Evolutionary conservation across 495 filamentous ascomycete genomes (phyloP).

Genomic region (Saxispiralis lemnorum): DNA sequence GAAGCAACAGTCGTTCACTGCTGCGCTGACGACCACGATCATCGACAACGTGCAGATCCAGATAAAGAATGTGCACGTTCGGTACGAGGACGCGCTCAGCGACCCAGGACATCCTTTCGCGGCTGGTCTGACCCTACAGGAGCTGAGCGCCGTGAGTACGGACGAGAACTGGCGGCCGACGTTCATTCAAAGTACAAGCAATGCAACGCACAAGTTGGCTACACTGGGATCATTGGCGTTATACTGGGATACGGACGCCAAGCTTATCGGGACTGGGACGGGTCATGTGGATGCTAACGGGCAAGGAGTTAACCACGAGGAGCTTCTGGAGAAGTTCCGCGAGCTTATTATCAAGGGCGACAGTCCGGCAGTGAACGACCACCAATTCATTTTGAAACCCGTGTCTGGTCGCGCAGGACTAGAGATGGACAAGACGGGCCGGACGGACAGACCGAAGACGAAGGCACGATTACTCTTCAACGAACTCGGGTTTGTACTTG

Average conservation of each 20-base stretch:
- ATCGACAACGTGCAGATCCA: slow-evolving; percentile 94
- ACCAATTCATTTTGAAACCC: slow-evolving; percentile 89
- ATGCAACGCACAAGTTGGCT: slow-evolving; percentile 79
- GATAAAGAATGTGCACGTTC: slow-evolving; percentile 92
- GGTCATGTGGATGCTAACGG: slow-evolving; percentile 44
- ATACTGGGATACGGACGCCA: slow-evolving; percentile 93
- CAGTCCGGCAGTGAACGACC: slow-evolving; percentile 30
- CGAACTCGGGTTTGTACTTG: slow-evolving; percentile 85
- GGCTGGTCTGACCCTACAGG: slow-evolving; percentile 73
- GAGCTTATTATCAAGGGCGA: slow-evolving; percentile 57
- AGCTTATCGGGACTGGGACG: slow-evolving; percentile 58
- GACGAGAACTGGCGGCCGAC: slow-evolving; percentile 85
- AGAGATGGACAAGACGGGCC: slow-evolving; percentile 81
- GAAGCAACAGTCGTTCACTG: slow-evolving; percentile 88
- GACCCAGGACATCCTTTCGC: slow-evolving; percentile 91
- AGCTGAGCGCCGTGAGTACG: slow-evolving; percentile 90
- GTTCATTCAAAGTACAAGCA: slow-evolving; percentile 71
- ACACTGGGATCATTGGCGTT: slow-evolving; percentile 72
- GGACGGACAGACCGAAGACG: slow-evolving; percentile 62
- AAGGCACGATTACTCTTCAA: slow-evolving; percentile 85
- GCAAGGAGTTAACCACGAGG: slow-evolving; percentile 47
- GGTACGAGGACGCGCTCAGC: slow-evolving; percentile 94
- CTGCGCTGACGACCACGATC: slow-evolving; percentile 84
- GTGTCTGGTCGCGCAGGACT: slow-evolving; percentile 83
- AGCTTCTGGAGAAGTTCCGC: slow-evolving; percentile 57